Evolutionary conservation across 106 monocot genomes (phyloP).

Genomic region (Dendrobium catenatum): DNA sequence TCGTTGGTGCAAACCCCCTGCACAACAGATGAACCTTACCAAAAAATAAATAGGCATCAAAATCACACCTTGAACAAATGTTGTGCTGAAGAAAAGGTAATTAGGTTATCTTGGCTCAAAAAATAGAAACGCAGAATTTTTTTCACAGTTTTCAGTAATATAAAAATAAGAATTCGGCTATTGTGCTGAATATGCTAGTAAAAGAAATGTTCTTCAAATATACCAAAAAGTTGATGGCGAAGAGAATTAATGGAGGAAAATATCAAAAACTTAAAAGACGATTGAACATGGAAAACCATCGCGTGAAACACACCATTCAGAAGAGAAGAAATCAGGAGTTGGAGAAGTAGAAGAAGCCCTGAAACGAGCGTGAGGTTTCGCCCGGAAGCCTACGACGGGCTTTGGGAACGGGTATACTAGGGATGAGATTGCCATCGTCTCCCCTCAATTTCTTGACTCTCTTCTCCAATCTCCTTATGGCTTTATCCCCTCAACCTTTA

Average conservation of each 20-base stretch:
- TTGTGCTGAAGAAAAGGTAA: neutral
- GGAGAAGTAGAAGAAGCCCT: conserved; percentile 47
- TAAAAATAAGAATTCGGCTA: neutral
- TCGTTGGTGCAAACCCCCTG: neutral
- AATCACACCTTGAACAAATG: neutral
- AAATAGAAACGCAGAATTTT: neutral
- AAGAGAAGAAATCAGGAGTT: conserved; percentile 78
- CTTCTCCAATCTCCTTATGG: too few relatives aligned
- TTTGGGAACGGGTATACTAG: conserved; percentile 6
- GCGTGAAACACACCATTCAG: conserved; percentile 42
- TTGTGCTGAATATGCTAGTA: neutral
- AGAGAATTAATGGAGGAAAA: neutral
- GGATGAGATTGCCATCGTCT: conserved; percentile 3
- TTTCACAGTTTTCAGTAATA: neutral
- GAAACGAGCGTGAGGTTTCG: conserved; percentile 14
- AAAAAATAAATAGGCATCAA: neutral
- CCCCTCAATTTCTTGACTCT: neutral
- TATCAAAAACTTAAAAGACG: neutral
- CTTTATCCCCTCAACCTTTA: too few relatives aligned
- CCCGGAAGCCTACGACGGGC: conserved; percentile 3
- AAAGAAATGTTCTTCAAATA: neutral
- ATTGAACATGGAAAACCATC: neutral
- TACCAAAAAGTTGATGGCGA: too few relatives aligned
- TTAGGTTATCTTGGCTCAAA: neutral
- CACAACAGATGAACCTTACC: neutral